Conservation (phyloP, 176 grass and related monocot genomes). For the Hyparrhenia diplandra region DNA sequence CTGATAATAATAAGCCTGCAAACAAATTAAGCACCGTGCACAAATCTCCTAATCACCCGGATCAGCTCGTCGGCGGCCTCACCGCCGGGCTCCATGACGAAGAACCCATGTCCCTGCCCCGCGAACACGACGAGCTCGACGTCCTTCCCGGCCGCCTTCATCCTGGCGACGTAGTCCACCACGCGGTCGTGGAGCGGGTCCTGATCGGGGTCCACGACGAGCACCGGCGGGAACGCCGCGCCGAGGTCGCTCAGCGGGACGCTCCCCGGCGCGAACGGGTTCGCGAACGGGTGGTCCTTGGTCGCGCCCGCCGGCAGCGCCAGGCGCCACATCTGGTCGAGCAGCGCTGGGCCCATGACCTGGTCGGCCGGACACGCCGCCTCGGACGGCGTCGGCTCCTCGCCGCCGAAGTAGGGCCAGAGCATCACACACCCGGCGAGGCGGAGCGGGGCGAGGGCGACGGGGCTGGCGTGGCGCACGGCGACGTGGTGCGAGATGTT, state of each 20-base stretch:
- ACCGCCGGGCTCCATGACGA: not conserved
- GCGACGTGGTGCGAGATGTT: slow-evolving; percentile 49
- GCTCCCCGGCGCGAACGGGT: slow-evolving; percentile 32
- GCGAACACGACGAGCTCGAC: slow-evolving; percentile 26
- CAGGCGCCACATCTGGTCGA: slow-evolving; percentile 38
- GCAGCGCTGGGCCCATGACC: not conserved
- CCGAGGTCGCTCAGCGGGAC: not conserved
- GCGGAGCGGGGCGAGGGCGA: not conserved
- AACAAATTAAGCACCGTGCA: not conserved
- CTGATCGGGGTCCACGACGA: slow-evolving; percentile 21
- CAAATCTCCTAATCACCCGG: not conserved
- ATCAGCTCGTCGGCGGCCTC: slow-evolving; percentile 15
- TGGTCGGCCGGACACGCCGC: not conserved
- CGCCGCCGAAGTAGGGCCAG: slow-evolving; percentile 40
- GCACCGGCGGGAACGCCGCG: slow-evolving; percentile 17
- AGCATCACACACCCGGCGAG: slow-evolving; percentile 29
- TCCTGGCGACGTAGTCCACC: slow-evolving; percentile 22
- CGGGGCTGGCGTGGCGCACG: not conserved
- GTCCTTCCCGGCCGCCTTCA: slow-evolving; percentile 20
- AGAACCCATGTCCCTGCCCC: slow-evolving; percentile 33
- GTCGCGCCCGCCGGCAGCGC: slow-evolving; percentile 20
- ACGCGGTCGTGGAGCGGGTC: slow-evolving; percentile 32
- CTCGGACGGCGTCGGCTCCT: slow-evolving; percentile 29
- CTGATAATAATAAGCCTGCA: no score
- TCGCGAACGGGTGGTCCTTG: slow-evolving; percentile 35